Base-by-base conservation (phyloP, 148 eudicot species). In the Camellia japonica region DNA sequence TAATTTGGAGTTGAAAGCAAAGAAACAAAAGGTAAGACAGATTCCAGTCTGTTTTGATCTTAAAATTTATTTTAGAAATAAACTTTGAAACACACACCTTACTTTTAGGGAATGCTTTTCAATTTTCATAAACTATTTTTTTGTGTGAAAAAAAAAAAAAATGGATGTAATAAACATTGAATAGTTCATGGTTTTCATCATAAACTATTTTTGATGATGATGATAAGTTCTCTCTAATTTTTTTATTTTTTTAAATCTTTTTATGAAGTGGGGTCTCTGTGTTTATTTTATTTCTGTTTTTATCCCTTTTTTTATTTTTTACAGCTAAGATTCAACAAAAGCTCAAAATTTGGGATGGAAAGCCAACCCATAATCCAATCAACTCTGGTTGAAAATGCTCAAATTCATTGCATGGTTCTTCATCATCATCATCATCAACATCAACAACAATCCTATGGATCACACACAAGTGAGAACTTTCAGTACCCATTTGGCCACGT, bases 1-100 rank as follows among this genome's bases (percentile, higher is more conserved):
- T 56, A 86, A 86, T 74, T 59, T 70, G 64, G 74, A 80, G 70
- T 70, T 86, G 73, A 83, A 83, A 55, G 63, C 79, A 20, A 62
- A 30, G 52, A 77, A 68, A 77, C 42, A 73, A 73, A 68, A 76
- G 88, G 88, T 85, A 83, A 3, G 1, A 8, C 7, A 41, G 51
- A 3, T 11, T 4, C 44, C 42, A 9, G 13, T 74, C 42, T 70
- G 46, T 62, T 51, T 11, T 64, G 38, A 42, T 47, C n/a, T 54
- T 47, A 52, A 42, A 3, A 51, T 80, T 66, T 14, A 58, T 30
- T 30, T 30, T 30, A 30, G 38, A 30, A 30, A 30, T 30, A 30
- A 30, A 30, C 38, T 30, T 30, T 30, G 38, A 30, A 30, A 30
- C 38, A 30, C 38, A 30, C 38, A 30, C 38, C 38, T 30, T 30